A percentile compares a stretch with the other conserved stretches of the same genome.
Evolutionary conservation across 306 rosid genomes (phyloP).

Genomic region (Citrullus amarus): DNA sequence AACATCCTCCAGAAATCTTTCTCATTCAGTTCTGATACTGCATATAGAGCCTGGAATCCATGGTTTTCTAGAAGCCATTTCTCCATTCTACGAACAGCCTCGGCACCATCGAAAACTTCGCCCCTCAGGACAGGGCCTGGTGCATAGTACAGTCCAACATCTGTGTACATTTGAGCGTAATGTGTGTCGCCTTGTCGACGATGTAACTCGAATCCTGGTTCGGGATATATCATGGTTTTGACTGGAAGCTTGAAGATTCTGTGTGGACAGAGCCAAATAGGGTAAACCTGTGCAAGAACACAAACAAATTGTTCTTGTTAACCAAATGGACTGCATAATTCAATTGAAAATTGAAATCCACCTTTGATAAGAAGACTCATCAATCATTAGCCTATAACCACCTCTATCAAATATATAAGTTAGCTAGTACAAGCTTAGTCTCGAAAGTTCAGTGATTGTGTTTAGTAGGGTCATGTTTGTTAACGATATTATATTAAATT

Average conservation of each 20-base stretch:
- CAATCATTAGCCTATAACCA: not conserved
- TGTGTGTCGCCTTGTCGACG: conserved; percentile 85
- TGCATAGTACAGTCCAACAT: conserved; percentile 83
- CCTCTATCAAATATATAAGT: not conserved
- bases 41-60: conserved; percentile 85
- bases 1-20: conserved; percentile 94
- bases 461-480: no score
- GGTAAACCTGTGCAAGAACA: conserved; percentile 50
- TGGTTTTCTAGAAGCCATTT: conserved; percentile 82
- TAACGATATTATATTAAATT: no score
- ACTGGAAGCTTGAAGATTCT: conserved; percentile 60
- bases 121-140: conserved; percentile 95
- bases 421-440: not conserved
- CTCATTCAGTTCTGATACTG: conserved; percentile 88
- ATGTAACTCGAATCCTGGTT: conserved; percentile 84
- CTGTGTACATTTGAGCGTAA: conserved; percentile 85
- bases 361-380: not conserved
- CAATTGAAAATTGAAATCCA: not conserved
- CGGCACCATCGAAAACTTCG: conserved; percentile 78
- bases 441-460: not conserved
- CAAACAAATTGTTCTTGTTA: not conserved
- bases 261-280: conserved; percentile 96
- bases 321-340: not conserved
- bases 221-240: conserved; percentile 76
- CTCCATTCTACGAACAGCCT: conserved; percentile 73